These are phyloP conservation scores for Isatis tinctoria DNA, from an alignment of 345 rosid species.

Conservation along the genomic window DNA sequence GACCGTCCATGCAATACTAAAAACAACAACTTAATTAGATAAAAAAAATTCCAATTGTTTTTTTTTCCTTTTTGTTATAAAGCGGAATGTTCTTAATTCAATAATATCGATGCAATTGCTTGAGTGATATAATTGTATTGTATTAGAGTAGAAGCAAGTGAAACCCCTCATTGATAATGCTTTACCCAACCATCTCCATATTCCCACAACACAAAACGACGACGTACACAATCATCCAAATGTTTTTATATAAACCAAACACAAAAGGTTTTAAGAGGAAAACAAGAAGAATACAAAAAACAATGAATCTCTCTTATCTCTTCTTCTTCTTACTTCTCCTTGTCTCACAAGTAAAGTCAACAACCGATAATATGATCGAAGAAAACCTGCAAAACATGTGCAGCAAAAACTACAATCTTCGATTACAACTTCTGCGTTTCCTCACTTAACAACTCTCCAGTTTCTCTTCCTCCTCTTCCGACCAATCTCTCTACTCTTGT, in stretches of 20 bases:
- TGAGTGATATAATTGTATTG: background rate
- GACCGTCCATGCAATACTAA: too few relatives aligned
- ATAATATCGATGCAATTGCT: background rate
- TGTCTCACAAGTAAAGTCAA: conserved; percentile 14
- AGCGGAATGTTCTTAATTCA: too few relatives aligned
- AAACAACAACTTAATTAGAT: too few relatives aligned
- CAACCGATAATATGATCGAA: conserved; percentile 29
- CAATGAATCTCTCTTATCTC: conserved; percentile 19
- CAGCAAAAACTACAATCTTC: conserved; percentile 29
- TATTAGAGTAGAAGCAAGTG: conserved; percentile 24
- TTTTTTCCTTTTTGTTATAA: too few relatives aligned
- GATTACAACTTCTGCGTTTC: conserved; percentile 38
- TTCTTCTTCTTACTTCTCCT: background rate
- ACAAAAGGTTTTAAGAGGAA: background rate
- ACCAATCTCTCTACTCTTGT: conserved; percentile 52
- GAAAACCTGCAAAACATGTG: conserved; percentile 48
- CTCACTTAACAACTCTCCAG: conserved; percentile 46
- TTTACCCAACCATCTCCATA: conserved; percentile 22
- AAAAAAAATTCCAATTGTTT: too few relatives aligned
- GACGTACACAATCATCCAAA: background rate
- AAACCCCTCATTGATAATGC: conserved; percentile 10
- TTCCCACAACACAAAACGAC: background rate
- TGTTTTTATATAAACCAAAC: background rate
- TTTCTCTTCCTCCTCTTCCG: conserved; percentile 36
- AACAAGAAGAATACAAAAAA: background rate